These are phyloP conservation scores for Luvunga scandens DNA, from an alignment of 345 rosid genomes.

Conservation along the genomic window DNA sequence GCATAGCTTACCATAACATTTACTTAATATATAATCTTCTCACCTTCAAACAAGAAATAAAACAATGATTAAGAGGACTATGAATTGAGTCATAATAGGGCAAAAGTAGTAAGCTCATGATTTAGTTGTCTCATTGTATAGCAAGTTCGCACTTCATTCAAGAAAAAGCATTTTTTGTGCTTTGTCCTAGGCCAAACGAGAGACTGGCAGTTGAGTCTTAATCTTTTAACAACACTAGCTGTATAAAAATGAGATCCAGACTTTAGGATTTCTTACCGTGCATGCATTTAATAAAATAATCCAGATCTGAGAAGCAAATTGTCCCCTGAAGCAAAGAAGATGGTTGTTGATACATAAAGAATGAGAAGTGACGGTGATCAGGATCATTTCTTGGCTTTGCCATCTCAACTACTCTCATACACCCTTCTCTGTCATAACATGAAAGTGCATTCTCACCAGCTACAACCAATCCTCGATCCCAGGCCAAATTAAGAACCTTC, in stretches of 20 bases:
- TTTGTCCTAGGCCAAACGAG: background rate
- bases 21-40: background rate
- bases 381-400: slow-evolving; percentile 92
- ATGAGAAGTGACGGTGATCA: slow-evolving; percentile 59
- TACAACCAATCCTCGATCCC: slow-evolving; percentile 69
- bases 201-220: background rate
- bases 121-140: background rate
- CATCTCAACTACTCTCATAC: slow-evolving; percentile 68
- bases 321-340: slow-evolving; percentile 70
- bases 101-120: background rate
- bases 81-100: background rate
- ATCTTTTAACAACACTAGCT: background rate
- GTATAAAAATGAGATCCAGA: background rate
- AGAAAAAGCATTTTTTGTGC: background rate
- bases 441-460: slow-evolving; percentile 73
- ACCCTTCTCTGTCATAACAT: slow-evolving; percentile 73
- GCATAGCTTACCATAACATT: background rate
- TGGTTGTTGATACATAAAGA: slow-evolving; percentile 78
- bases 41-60: background rate
- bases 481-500: slow-evolving; percentile 80
- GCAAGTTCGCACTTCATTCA: background rate
- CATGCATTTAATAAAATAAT: slow-evolving; percentile 71
- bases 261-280: slow-evolving; percentile 51
- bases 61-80: background rate
- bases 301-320: slow-evolving; percentile 74